These are phyloP conservation scores for Gypsophila paniculata DNA, from an alignment of 179 eudicot species.

Conservation along the genomic window DNA sequence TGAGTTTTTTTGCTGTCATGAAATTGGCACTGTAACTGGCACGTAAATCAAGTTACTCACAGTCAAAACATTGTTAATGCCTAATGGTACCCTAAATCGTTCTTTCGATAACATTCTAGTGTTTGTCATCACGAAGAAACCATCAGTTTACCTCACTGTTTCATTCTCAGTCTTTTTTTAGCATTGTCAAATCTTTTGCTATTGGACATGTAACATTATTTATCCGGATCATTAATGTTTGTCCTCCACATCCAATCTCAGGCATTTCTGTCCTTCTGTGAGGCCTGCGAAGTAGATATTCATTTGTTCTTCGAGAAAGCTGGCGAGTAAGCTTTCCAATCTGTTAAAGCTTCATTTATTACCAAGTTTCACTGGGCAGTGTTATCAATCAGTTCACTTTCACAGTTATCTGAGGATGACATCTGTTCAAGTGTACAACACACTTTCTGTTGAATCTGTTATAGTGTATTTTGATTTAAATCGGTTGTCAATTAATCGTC, in stretches of 20 bases:
- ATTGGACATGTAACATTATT: neutral
- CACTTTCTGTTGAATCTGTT: neutral
- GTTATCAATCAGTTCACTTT: neutral
- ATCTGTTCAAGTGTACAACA: neutral
- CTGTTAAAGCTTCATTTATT: constrained; percentile 4
- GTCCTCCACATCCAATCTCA: constrained; percentile 32
- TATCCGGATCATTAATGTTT: constrained; percentile 15
- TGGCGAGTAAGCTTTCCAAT: constrained; percentile 74
- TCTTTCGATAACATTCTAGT: neutral
- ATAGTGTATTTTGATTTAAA: neutral
- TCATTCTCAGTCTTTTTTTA: neutral
- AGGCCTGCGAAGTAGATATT: constrained; percentile 88
- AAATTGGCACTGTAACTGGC: neutral
- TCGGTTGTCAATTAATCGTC: neutral
- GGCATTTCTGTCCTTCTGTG: constrained; percentile 92
- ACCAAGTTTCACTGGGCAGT: neutral
- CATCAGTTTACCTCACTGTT: neutral
- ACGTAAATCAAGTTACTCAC: neutral
- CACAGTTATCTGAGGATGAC: neutral
- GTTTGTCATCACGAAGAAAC: neutral
- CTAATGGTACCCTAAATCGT: constrained; percentile 2
- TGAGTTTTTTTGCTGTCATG: neutral
- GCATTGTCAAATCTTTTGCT: neutral
- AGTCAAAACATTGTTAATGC: neutral
- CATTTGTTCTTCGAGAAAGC: constrained; percentile 86